Conservation (phyloP, 257 asterid species). For the Przewalskia tangutica region DNA sequence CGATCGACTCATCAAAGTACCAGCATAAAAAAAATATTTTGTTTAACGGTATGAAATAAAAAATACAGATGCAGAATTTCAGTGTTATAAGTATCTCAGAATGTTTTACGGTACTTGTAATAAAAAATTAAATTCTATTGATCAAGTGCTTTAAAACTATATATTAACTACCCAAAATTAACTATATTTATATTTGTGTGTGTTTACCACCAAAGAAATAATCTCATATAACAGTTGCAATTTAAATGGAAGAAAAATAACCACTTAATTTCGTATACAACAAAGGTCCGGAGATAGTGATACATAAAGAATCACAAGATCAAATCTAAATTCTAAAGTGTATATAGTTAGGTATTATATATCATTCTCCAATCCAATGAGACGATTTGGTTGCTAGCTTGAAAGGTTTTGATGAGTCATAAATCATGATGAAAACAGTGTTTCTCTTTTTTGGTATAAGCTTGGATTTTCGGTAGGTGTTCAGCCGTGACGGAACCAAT, state of each 20-base stretch:
- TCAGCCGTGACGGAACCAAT: neutral
- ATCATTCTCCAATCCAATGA: too few species aligned
- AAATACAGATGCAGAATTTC: neutral
- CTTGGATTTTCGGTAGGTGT: neutral
- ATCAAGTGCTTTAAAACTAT: neutral
- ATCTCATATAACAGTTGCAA: too few species aligned
- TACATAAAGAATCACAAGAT: too few species aligned
- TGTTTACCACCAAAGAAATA: too few species aligned
- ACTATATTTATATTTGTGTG: too few species aligned
- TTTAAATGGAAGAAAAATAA: too few species aligned
- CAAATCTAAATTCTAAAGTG: too few species aligned
- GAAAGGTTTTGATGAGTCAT: neutral
- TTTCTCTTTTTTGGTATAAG: neutral
- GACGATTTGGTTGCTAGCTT: neutral
- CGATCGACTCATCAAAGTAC: neutral
- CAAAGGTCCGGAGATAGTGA: neutral
- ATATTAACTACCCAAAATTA: neutral
- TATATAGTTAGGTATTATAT: too few species aligned
- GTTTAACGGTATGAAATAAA: neutral
- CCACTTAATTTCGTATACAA: too few species aligned
- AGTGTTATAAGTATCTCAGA: neutral
- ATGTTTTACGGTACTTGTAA: neutral
- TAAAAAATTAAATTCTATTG: neutral
- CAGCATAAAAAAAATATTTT: neutral
- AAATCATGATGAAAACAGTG: neutral